Evolutionary conservation across 177 flowering plant genomes (phyloP).

Genomic region (Vitis hybrid): DNA sequence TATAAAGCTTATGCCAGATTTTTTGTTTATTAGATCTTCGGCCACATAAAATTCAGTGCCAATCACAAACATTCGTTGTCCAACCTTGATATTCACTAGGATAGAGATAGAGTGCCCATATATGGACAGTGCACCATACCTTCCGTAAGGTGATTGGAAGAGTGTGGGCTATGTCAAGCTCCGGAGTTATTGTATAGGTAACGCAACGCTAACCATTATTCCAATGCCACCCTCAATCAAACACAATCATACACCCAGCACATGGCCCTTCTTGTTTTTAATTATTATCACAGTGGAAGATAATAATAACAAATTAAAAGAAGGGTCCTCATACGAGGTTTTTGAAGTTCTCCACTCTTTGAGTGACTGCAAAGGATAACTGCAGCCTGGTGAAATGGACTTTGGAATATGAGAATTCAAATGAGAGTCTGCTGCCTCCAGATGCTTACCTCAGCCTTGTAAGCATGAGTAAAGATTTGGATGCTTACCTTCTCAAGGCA

Average conservation of each 20-base stretch:
- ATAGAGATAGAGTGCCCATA: no score
- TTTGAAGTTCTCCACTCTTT: constrained; percentile 8
- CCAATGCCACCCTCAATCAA: no score
- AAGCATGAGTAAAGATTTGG: constrained; percentile 10
- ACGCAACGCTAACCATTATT: constrained; percentile 5
- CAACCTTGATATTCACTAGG: no score
- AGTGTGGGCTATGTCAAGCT: constrained; percentile 19
- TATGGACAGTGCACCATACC: no score
- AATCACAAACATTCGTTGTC: no score
- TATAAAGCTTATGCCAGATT: no score
- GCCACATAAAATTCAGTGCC: no score
- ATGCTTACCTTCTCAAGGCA: constrained; percentile 2
- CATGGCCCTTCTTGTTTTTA: no score
- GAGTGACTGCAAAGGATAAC: not conserved
- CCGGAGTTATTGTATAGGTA: constrained; percentile 23
- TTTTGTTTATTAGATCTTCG: no score
- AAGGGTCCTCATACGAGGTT: constrained; percentile 2
- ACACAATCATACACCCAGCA: no score
- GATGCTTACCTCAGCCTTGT: constrained; percentile 15
- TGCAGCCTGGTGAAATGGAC: constrained; percentile 17
- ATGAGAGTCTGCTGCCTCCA: constrained; percentile 19
- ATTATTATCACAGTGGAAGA: no score
- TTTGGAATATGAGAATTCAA: constrained; percentile 21
- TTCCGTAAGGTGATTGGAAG: constrained; percentile 13
- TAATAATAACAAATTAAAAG: no score